Evolutionary conservation across 768 basidiomycete species (phyloP), one percentile per base, ranked within the genome.

Genomic region (Boletus rufocinnamomeus): DNA sequence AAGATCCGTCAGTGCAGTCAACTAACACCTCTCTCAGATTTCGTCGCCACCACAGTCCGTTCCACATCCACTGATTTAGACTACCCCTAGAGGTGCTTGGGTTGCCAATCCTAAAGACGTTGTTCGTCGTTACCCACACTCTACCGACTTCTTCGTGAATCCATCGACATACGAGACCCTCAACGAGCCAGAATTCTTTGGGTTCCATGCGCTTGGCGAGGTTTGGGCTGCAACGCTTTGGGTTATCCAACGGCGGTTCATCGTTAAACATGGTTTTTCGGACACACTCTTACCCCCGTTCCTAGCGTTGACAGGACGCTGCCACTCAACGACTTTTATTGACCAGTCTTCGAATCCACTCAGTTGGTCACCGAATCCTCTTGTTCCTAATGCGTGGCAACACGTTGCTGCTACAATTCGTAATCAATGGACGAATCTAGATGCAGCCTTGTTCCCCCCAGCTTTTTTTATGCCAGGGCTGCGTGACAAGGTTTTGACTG

Each of bases 1-100:
- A 17, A 17, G 16, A 37, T 37, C 35, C 16, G 16, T 37, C 35
- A 37, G 35, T 37, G 16, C 35, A 17, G 16, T 37, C 7, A 30
- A 47, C 51, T 54, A 10, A 65, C 23, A 2, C 41, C 4, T 23
- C 13, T 37, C 6, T 34, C 50, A 79, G 91, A 95, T 65, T 94
- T 88, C 77, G 75, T 97, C 51, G 95, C 94, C 6, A 98, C 95
- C 0, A 84, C 84, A 0, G 89, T 95, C 68, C 85, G 95, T 50
- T 89, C 89, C 76, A 88, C 79, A 48, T 79, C 75, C 2, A 71
- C 75, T 52, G 91, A 94, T 76, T 80, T 82, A 5, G 89, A n/a
- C n/a, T n/a, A 93, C 85, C 66, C 76, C 88, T 1, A 96, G 98
- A 95, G 96, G 96, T 47, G 82, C 90, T 11, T 99, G 95, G 95